Evolutionary conservation across 176 grass and related monocot genomes (phyloP).

Genomic region (Luzula sylvatica): DNA sequence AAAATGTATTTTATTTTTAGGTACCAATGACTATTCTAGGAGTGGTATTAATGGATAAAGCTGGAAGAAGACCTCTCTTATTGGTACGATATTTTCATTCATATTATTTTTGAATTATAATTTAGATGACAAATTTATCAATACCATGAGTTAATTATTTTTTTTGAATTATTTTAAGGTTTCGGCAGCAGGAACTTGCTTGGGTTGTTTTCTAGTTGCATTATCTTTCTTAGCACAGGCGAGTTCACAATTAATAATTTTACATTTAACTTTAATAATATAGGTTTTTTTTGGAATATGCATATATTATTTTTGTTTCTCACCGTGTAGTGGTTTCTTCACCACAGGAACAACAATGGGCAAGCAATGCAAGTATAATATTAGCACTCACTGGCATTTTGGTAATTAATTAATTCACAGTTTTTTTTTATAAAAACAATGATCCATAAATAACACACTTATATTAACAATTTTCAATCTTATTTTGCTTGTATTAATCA

Average conservation of each 20-base stretch:
- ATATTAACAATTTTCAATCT: too few relatives aligned
- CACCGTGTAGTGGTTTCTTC: background rate
- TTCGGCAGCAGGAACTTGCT: constrained; percentile 72
- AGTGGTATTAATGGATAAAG: constrained; percentile 61
- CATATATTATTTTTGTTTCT: background rate
- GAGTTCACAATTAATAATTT: background rate
- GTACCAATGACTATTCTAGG: constrained; percentile 71
- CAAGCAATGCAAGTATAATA: constrained; percentile 30
- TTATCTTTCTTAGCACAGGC: constrained; percentile 74
- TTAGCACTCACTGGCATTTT: constrained; percentile 60
- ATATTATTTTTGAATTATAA: too few relatives aligned
- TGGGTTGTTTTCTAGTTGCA: constrained; percentile 64
- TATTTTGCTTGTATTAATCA: background rate
- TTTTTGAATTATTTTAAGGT: constrained; percentile 28
- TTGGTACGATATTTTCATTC: constrained; percentile 31
- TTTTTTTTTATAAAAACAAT: background rate
- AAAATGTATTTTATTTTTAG: constrained; percentile 21
- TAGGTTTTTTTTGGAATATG: background rate
- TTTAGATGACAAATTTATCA: too few relatives aligned
- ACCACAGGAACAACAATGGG: constrained; percentile 43
- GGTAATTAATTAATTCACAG: constrained; percentile 30
- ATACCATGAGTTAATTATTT: too few relatives aligned
- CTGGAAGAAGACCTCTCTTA: constrained; percentile 75
- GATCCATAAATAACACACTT: background rate
- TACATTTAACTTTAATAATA: background rate